Conservation (phyloP, 257 asterid species). For the Cinchona pubescens region DNA sequence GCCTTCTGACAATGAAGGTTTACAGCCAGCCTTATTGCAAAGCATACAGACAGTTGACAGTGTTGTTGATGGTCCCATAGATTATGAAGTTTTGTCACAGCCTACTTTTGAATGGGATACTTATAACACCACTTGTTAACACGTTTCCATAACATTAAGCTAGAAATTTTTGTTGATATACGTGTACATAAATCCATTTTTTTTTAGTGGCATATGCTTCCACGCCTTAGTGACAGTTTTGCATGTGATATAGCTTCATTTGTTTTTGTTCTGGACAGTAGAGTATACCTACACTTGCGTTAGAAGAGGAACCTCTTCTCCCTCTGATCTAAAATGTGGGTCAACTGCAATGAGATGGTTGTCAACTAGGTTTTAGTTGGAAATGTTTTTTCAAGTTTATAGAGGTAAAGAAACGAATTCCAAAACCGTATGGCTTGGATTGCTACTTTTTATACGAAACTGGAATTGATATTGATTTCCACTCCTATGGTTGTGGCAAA, state of each 20-base stretch:
- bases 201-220: conserved; percentile 8
- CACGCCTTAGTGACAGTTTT: background rate
- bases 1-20: conserved; percentile 55
- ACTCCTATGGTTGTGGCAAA: no score
- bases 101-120: conserved; percentile 98
- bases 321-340: background rate
- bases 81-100: conserved; percentile 79
- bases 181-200: conserved; percentile 22
- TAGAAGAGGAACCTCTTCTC: background rate
- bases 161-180: background rate
- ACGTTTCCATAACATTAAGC: background rate
- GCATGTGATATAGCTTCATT: background rate
- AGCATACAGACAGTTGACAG: conserved; percentile 70
- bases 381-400: background rate
- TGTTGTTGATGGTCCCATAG: conserved; percentile 61
- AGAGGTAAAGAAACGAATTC: background rate
- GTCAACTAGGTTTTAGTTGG: background rate
- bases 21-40: conserved; percentile 68
- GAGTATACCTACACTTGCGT: background rate
- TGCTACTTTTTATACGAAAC: no score
- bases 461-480: no score
- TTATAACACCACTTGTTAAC: conserved; percentile 20
- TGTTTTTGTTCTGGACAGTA: background rate
- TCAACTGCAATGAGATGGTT: background rate
- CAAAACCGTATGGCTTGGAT: no score